Evolutionary conservation across 2,329 filamentous ascomycete genomes (phyloP).

Genomic region (Exophiala sideris): DNA sequence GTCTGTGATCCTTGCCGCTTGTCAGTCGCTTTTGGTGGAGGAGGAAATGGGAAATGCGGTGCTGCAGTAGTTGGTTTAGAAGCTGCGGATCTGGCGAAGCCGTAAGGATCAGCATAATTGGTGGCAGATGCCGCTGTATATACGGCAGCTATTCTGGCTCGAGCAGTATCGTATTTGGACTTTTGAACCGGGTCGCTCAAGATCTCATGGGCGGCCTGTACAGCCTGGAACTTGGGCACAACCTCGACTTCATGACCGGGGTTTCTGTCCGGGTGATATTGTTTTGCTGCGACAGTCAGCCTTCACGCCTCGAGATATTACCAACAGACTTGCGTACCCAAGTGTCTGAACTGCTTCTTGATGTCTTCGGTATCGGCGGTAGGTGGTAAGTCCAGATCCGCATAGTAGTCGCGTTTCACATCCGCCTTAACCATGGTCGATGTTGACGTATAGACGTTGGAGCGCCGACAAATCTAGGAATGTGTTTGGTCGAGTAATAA

Average conservation of each 20-base stretch:
- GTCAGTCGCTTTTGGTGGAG: conserved; percentile 20
- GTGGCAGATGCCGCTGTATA: conserved; percentile 12
- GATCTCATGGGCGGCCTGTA: conserved; percentile 81
- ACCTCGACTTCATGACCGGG: conserved; percentile 76
- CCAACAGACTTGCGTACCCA: conserved; percentile 54
- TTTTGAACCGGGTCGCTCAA: conserved; percentile 59
- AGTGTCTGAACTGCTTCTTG: conserved; percentile 80
- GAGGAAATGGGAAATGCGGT: conserved; percentile 20
- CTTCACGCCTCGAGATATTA: conserved; percentile 6
- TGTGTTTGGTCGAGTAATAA: conserved; percentile 15
- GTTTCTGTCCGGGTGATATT: conserved; percentile 87
- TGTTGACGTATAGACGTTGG: background rate
- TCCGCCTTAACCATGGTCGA: conserved; percentile 64
- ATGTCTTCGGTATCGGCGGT: conserved; percentile 70
- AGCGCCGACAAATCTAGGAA: conserved; percentile 2
- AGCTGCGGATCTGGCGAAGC: conserved; percentile 15
- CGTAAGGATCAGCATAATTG: conserved; percentile 18
- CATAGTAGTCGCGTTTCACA: conserved; percentile 74
- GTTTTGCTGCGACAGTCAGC: conserved; percentile 57
- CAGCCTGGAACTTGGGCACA: conserved; percentile 78
- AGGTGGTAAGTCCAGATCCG: conserved; percentile 69
- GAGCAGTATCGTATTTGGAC: conserved; percentile 60
- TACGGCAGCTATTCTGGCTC: conserved; percentile 33
- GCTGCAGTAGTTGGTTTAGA: conserved; percentile 12
- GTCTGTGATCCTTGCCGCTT: conserved; percentile 8